Evolutionary conservation across 2,329 filamentous ascomycete species (phyloP).

Genomic region (Pseudogymnoascus sp.): DNA sequence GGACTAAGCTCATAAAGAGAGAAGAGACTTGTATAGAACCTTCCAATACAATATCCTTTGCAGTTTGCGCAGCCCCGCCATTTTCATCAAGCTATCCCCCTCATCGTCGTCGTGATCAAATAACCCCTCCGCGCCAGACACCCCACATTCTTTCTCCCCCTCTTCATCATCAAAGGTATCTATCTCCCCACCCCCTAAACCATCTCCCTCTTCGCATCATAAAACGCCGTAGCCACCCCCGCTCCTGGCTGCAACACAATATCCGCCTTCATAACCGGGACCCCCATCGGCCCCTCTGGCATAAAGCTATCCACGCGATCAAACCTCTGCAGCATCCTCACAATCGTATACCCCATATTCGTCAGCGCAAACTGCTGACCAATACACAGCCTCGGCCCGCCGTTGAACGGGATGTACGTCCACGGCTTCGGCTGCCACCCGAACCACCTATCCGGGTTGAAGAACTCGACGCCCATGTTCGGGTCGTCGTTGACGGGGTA

Average conservation of each 20-base stretch:
- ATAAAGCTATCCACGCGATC: conserved; percentile 52
- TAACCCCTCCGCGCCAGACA: not conserved
- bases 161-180: not conserved
- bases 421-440: conserved; percentile 56
- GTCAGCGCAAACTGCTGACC: conserved; percentile 77
- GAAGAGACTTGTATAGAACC: not conserved
- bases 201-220: conserved; percentile 31
- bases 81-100: not conserved
- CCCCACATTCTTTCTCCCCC: not conserved
- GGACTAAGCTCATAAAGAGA: not conserved
- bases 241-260: conserved; percentile 52
- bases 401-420: conserved; percentile 70
- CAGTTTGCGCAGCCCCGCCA: not conserved
- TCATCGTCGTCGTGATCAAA: not conserved
- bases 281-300: conserved; percentile 44
- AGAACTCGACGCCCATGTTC: conserved; percentile 41
- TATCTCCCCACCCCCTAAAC: not conserved
- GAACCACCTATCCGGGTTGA: conserved; percentile 60
- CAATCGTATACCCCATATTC: conserved; percentile 66
- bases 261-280: conserved; percentile 47
- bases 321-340: conserved; percentile 65
- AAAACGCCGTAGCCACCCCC: conserved; percentile 51
- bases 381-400: conserved; percentile 65
- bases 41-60: not conserved
- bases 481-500: conserved; percentile 44